Base-by-base conservation (phyloP, 108 stramenopile genomes). In the Aureococcus anophagefferens region DNA sequence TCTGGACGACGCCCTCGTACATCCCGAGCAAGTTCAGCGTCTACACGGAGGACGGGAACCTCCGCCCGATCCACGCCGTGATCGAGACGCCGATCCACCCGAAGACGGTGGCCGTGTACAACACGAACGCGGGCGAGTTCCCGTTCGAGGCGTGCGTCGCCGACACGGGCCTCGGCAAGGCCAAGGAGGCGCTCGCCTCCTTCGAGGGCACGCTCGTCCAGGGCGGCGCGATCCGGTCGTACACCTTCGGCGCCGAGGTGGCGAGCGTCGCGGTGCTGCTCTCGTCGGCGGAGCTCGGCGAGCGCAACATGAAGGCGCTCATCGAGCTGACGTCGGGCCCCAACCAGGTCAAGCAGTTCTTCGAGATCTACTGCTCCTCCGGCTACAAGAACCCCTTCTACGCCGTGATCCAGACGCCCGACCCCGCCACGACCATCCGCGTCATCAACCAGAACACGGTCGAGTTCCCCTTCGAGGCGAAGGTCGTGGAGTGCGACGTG, bases 321-420 rank as follows among this genome's bases (percentile, higher is more conserved):
- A 83, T 91, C 66, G 90, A 89, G 71, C 74, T 91, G 67, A 83
- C 88, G 74, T 88, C 88, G 76, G 90, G 90, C 64, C 90, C 90
- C 63, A 91, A 91, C 80, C 89, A 91, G 77, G 89, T 84, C 88
- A 91, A 91, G 83, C 90, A 91, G 76, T 85, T 89, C 45, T 84
- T 89, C 71, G 88, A 89, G 78, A 69, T 91, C 37, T 91, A 88
- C 86, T 88, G 87, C 67, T 87, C 89, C 76, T 88, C 89, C 71
- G 90, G 90, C 68, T 69, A 86, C 77, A 87, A 91, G 37, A 87
- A 87, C 63, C 90, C 90, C 44, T 89, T 89, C 81, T 91, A 84
- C 68, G 81, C 84, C 31, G 77, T 88, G 64, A 79, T 91, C 66
- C 88, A 91, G 76, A 89, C 87, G 11, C 90, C 90, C 0, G 88